Percentiles rank a stretch among this genome's conserved stretches.
phyloP scores from a whole-genome alignment of 495 filamentous ascomycete species.

The Aspergillus baeticus region DNA sequence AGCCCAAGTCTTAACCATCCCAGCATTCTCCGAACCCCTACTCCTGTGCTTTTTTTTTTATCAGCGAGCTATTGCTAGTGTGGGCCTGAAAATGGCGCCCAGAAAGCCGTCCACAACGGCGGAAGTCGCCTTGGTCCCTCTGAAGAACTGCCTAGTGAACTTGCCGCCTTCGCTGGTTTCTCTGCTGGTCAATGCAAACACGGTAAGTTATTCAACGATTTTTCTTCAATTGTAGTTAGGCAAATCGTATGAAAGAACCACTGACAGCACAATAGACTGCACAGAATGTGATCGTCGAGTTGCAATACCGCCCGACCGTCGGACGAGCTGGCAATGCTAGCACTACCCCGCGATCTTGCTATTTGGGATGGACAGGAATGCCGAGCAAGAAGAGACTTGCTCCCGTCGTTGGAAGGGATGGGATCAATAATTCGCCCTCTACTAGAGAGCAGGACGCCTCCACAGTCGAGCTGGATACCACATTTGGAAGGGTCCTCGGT shows the following conservation, averaged over 20 bases:
- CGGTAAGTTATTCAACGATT: slow-evolving; percentile 52
- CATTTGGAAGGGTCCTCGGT: slow-evolving; percentile 80
- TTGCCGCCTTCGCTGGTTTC: slow-evolving; percentile 81
- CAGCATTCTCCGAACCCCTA: slow-evolving; percentile 2
- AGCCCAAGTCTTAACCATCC: neutral
- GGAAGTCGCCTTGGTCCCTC: slow-evolving; percentile 74
- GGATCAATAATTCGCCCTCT: slow-evolving; percentile 57
- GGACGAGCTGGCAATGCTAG: slow-evolving; percentile 37
- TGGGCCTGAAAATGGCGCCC: slow-evolving; percentile 54
- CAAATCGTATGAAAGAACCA: neutral
- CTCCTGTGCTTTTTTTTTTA: slow-evolving; percentile 5
- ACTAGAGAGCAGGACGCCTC: slow-evolving; percentile 69
- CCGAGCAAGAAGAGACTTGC: slow-evolving; percentile 79
- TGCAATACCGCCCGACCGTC: slow-evolving; percentile 60
- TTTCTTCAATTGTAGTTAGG: neutral
- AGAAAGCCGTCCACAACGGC: slow-evolving; percentile 69
- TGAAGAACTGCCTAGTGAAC: slow-evolving; percentile 94
- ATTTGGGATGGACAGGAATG: slow-evolving; percentile 96
- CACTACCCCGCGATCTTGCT: slow-evolving; percentile 65
- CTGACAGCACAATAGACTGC: slow-evolving; percentile 56
- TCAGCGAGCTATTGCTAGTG: slow-evolving; percentile 6
- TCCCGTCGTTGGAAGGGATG: slow-evolving; percentile 69
- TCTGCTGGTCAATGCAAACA: slow-evolving; percentile 81
- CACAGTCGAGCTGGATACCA: slow-evolving; percentile 84
- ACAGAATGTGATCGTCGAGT: slow-evolving; percentile 94